Evolutionary conservation across 495 filamentous ascomycete species (phyloP), one percentile per base, ranked within the genome.

Genomic region (Podospora pseudoanserina): DNA sequence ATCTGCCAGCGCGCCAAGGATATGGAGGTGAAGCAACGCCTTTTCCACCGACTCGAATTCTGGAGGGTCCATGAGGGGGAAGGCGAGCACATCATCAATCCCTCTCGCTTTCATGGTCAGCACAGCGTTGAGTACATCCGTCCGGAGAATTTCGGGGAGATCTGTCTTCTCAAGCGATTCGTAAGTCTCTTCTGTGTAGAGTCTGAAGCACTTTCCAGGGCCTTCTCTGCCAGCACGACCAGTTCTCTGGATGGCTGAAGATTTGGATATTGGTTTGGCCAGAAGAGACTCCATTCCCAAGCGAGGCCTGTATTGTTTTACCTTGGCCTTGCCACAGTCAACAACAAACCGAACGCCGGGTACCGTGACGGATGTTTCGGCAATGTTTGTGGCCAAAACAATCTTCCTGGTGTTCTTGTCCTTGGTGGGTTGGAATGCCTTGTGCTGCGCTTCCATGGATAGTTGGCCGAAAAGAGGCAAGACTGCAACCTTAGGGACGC

Each of bases 351-450:
- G 87, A 4, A 99, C 93, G 2, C 96, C 96, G 7, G 94, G 89
- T 0, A 99, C 93, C 0, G 96, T 99, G 65, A 99, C 90, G 1
- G 96, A 99, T 0, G 96, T 98, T 74, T 99, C 96, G 26, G 96
- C 96, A 70, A 99, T 97, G 77, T 99, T 99, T 16, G 96, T 99
- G 0, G 93, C 87, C 3, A 99, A 83, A 13, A 99, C 92, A 7
- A 99, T 79, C 72, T 98, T 99, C 54, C 96, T 86, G 0, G 91
- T 96, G 59, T 82, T 84, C 20, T 83, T 82, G 11, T 87, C 85
- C 1, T 91, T 90, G 30, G 92, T 83, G 5, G 90, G 91, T 27
- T 87, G 82, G 74, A 99, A 99, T 27, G 94, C 91, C 20, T 87
- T 84, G 71, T 96, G 91, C 72, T 99, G 96, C 0, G 90, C 89